Conservation (phyloP, 2,329 filamentous ascomycete species). For the Ophidiomyces ophidiicola region DNA sequence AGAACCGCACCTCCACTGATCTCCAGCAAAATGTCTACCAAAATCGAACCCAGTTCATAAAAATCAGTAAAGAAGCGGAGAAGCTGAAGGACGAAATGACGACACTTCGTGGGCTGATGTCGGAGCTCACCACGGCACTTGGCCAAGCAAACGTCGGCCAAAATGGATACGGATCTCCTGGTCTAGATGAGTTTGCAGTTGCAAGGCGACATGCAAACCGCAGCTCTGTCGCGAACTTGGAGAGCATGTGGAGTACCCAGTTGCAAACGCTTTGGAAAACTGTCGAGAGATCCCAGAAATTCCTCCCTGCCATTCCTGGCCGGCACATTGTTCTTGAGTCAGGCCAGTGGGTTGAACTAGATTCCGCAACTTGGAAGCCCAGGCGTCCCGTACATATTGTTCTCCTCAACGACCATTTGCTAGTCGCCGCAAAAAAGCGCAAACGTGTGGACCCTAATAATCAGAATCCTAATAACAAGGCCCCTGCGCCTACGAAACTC, state of each 20-base stretch:
- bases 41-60: constrained; percentile 96
- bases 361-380: constrained; percentile 95
- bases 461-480: constrained; percentile 32
- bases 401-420: constrained; percentile 82
- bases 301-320: constrained; percentile 78
- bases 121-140: constrained; percentile 68
- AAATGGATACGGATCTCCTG: constrained; percentile 40
- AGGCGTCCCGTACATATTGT: constrained; percentile 81
- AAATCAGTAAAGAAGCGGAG: constrained; percentile 97
- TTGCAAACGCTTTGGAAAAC: constrained; percentile 82
- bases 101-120: constrained; percentile 77
- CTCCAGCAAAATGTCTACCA: constrained; percentile 93
- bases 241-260: constrained; percentile 56
- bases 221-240: constrained; percentile 70
- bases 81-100: constrained; percentile 96
- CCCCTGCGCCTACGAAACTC: constrained; percentile 52
- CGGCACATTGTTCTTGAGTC: constrained; percentile 90
- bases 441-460: constrained; percentile 60
- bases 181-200: constrained; percentile 39
- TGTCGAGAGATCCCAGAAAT: constrained; percentile 96
- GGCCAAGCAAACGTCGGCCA: constrained; percentile 35
- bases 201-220: constrained; percentile 58
- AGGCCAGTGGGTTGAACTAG: constrained; percentile 86
- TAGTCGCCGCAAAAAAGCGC: constrained; percentile 87
- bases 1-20: constrained; percentile 65